Conservation (phyloP, 805 yeast genomes). For the Myxozyma mucilagina region DNA sequence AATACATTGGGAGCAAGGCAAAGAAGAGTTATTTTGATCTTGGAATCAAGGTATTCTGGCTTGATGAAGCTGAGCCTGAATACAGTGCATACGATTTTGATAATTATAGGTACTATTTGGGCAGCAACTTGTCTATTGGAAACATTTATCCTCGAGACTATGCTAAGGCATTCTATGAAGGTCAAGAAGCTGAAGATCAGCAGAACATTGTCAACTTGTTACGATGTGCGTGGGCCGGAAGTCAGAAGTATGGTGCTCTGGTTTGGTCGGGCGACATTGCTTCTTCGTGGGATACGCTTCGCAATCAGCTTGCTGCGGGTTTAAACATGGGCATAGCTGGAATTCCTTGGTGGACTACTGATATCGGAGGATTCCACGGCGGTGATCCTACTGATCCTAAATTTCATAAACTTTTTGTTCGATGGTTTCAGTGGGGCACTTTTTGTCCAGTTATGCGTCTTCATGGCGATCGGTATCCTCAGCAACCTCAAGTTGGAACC, state of each 20-base stretch:
- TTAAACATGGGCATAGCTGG: conserved; percentile 33
- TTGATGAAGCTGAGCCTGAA: conserved; percentile 33
- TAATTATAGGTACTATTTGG: conserved; percentile 28
- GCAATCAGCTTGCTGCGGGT: conserved; percentile 30
- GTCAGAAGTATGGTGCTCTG: conserved; percentile 32
- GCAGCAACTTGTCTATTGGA: conserved; percentile 24
- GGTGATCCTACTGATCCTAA: conserved; percentile 26
- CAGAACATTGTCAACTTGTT: conserved; percentile 12
- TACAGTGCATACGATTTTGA: conserved; percentile 32
- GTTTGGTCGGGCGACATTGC: conserved; percentile 33
- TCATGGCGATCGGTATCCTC: conserved; percentile 27
- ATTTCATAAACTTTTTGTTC: conserved; percentile 28
- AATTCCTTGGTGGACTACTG: conserved; percentile 34
- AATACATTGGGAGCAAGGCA: conserved; percentile 29
- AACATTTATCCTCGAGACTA: conserved; percentile 31
- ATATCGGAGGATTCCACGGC: conserved; percentile 33
- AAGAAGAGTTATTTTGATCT: conserved; percentile 25
- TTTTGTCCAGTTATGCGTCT: conserved; percentile 32
- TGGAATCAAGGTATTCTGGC: conserved; percentile 30
- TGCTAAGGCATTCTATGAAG: conserved; percentile 30
- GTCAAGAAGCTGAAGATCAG: conserved; percentile 17
- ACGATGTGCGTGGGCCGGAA: conserved; percentile 33
- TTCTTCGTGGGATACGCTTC: conserved; percentile 28
- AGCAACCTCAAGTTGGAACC: conserved; percentile 29
- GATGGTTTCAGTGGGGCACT: conserved; percentile 33